A percentile compares a stretch with the other conserved stretches of the same genome.
phyloP scores from a whole-genome alignment of 2,329 filamentous ascomycete genomes.

The Plectosphaerella cucumerina region DNA sequence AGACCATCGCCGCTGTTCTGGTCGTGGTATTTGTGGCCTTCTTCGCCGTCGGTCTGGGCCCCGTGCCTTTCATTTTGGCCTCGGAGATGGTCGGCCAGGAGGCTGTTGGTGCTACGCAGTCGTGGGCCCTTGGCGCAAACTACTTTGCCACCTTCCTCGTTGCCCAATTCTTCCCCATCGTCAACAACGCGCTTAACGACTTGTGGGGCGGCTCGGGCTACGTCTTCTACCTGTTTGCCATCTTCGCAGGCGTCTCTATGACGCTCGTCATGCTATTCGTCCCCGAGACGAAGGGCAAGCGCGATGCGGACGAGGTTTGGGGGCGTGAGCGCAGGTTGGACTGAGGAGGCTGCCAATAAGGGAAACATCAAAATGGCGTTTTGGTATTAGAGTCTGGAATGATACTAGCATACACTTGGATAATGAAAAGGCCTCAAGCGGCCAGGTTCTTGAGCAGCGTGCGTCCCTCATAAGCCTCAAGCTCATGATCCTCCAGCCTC shows the following conservation, averaged over 20 bases:
- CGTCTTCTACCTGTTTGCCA: constrained; percentile 90
- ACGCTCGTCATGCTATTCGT: constrained; percentile 70
- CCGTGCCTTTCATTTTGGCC: constrained; percentile 90
- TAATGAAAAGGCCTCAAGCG: not conserved
- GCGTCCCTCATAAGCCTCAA: constrained; percentile 19
- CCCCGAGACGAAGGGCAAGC: constrained; percentile 86
- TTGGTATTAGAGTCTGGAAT: not conserved
- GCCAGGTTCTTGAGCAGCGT: constrained; percentile 24
- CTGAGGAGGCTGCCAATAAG: constrained; percentile 20
- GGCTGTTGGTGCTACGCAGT: constrained; percentile 87
- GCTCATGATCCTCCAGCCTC: constrained; percentile 30
- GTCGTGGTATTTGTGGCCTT: constrained; percentile 83
- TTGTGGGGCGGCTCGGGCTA: constrained; percentile 66
- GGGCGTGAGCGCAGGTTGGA: constrained; percentile 57
- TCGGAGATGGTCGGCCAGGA: constrained; percentile 88
- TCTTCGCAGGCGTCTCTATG: constrained; percentile 63
- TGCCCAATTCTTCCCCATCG: constrained; percentile 88
- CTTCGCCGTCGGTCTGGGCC: constrained; percentile 87
- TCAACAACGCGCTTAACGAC: constrained; percentile 69
- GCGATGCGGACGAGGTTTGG: constrained; percentile 87
- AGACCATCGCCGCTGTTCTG: constrained; percentile 73
- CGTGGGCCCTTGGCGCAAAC: constrained; percentile 80
- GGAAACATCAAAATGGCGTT: not conserved
- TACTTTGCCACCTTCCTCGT: constrained; percentile 90
- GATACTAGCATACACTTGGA: not conserved